Evolutionary conservation across 805 yeast species (phyloP).

Genomic region (Ogataea haglerorum): DNA sequence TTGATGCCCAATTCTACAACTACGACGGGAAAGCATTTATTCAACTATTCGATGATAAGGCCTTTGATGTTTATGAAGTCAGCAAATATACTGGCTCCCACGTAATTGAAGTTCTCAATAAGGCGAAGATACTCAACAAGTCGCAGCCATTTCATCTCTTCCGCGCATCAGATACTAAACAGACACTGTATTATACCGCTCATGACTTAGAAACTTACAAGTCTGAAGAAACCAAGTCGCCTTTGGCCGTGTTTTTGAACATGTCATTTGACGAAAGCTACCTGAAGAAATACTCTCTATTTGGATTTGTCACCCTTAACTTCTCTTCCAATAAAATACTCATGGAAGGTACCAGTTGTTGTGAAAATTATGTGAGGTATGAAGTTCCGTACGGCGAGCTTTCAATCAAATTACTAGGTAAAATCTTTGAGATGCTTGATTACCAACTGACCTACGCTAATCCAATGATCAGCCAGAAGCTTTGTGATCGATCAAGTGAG

Average conservation of each 20-base stretch:
- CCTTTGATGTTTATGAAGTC: slow-evolving; percentile 24
- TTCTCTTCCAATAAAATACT: slow-evolving; percentile 20
- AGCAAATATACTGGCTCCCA: slow-evolving; percentile 31
- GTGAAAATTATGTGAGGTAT: slow-evolving; percentile 22
- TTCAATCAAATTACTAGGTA: slow-evolving; percentile 35
- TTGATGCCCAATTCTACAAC: slow-evolving; percentile 47
- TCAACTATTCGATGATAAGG: slow-evolving; percentile 26
- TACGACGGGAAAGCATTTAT: slow-evolving; percentile 27
- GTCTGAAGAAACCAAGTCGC: slow-evolving; percentile 56
- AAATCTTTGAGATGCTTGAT: slow-evolving; percentile 36
- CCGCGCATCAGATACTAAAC: slow-evolving; percentile 35
- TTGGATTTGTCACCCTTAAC: slow-evolving; percentile 26
- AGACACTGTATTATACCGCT: slow-evolving; percentile 59
- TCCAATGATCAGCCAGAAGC: slow-evolving; percentile 22
- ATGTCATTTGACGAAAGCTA: slow-evolving; percentile 38
- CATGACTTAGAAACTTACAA: slow-evolving; percentile 55
- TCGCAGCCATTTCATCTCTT: slow-evolving; percentile 85
- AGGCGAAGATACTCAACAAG: slow-evolving; percentile 72
- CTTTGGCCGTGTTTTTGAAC: slow-evolving; percentile 66
- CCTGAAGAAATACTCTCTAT: slow-evolving; percentile 32
- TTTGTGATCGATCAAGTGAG: slow-evolving; percentile 31
- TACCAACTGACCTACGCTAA: slow-evolving; percentile 36
- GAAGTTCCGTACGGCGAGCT: slow-evolving; percentile 32
- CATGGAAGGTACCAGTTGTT: slow-evolving; percentile 27
- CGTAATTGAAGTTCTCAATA: slow-evolving; percentile 56